phyloP scores from a whole-genome alignment of 2,329 filamentous ascomycete species.

The Colletotrichum zoysiae region DNA sequence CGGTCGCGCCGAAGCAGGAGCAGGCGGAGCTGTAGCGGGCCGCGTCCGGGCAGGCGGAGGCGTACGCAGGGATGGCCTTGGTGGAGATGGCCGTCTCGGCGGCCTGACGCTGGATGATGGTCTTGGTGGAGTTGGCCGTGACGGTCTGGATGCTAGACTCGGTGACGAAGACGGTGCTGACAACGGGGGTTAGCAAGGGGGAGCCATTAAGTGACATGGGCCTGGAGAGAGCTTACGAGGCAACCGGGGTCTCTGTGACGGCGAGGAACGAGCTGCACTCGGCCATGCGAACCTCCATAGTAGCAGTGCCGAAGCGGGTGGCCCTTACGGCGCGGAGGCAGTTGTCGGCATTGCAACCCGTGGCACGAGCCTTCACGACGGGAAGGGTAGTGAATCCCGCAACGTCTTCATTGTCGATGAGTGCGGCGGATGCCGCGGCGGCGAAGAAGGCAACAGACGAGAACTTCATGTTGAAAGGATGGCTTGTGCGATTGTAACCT shows the following conservation, averaged over 20 bases:
- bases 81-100: slow-evolving; percentile 60
- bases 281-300: slow-evolving; percentile 50
- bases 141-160: slow-evolving; percentile 26
- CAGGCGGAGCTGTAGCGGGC: slow-evolving; percentile 47
- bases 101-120: slow-evolving; percentile 45
- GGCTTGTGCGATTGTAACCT: background rate
- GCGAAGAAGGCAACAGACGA: slow-evolving; percentile 52
- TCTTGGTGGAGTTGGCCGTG: slow-evolving; percentile 23
- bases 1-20: slow-evolving; percentile 47
- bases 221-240: slow-evolving; percentile 50
- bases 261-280: slow-evolving; percentile 56
- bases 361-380: slow-evolving; percentile 27
- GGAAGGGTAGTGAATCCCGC: background rate
- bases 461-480: slow-evolving; percentile 54
- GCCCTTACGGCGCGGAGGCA: slow-evolving; percentile 61
- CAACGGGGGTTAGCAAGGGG: background rate
- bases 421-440: slow-evolving; percentile 51
- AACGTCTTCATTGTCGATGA: slow-evolving; percentile 44
- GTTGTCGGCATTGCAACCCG: slow-evolving; percentile 57
- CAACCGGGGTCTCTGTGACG: slow-evolving; percentile 54
- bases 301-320: slow-evolving; percentile 50
- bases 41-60: slow-evolving; percentile 43
- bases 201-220: too few species aligned
- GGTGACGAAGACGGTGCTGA: slow-evolving; percentile 34
- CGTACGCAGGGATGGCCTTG: slow-evolving; percentile 61